phyloP scores from a whole-genome alignment of 2,329 filamentous ascomycete species.

The Penicillium vulpinum region DNA sequence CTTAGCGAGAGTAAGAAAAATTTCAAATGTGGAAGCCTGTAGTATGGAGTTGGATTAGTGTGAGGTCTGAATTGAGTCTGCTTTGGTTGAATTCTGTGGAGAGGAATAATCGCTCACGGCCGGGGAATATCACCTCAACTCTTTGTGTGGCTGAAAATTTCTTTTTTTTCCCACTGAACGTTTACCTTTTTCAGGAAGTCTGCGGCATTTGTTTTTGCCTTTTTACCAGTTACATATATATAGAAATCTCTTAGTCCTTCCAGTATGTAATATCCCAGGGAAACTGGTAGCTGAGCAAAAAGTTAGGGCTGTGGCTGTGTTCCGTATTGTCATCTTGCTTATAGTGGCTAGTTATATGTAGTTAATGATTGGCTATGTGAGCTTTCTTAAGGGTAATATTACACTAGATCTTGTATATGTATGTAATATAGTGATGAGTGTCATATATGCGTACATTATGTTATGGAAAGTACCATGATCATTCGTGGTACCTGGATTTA shows the following conservation, averaged over 20 bases:
- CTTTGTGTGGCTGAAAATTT: slow-evolving; percentile 13
- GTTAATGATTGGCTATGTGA: slow-evolving; percentile 15
- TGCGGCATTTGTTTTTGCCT: slow-evolving; percentile 18
- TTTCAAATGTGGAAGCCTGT: slow-evolving; percentile 9
- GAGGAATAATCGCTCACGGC: slow-evolving; percentile 25
- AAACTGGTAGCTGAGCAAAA: background rate
- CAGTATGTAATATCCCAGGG: background rate
- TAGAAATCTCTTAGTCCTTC: background rate
- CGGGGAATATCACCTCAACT: slow-evolving; percentile 2
- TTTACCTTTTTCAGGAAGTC: background rate
- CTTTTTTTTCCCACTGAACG: background rate
- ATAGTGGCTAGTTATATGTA: accelerated
- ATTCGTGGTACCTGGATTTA: slow-evolving; percentile 1
- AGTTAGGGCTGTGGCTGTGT: slow-evolving; percentile 19
- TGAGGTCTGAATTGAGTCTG: slow-evolving; percentile 5
- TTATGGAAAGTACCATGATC: too few species aligned
- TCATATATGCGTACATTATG: too few species aligned
- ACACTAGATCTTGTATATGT: slow-evolving; percentile 11
- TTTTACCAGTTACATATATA: too few species aligned
- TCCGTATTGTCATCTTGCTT: slow-evolving; percentile 10
- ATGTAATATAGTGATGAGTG: slow-evolving; percentile 1
- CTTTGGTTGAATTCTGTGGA: slow-evolving; percentile 11
- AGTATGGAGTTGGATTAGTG: slow-evolving; percentile 1
- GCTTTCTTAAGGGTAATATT: slow-evolving; percentile 2
- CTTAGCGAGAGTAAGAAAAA: background rate